Conservation (phyloP, 2,329 filamentous ascomycete species). For the Fusarium longipes region DNA sequence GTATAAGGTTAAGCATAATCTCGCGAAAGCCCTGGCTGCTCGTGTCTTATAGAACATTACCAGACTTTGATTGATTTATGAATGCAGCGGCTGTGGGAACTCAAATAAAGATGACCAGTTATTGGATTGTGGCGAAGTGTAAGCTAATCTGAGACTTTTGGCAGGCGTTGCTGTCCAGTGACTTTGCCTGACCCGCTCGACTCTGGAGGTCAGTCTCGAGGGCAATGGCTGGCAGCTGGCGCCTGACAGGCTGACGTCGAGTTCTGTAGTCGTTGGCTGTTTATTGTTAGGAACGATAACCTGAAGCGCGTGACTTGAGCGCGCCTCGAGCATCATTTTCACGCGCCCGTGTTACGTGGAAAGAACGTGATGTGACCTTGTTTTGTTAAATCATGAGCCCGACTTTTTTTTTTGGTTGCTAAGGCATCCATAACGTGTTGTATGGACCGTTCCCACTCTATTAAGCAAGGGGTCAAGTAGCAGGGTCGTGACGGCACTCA, state of each 20-base stretch:
- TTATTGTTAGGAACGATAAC: neutral
- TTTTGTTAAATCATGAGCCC: slow-evolving; percentile 35
- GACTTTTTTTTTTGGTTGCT: slow-evolving; percentile 36
- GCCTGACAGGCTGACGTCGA: slow-evolving; percentile 31
- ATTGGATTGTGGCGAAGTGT: slow-evolving; percentile 18
- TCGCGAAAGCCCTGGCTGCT: too few relatives aligned
- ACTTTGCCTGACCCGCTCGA: slow-evolving; percentile 30
- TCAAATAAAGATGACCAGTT: neutral
- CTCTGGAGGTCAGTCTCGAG: slow-evolving; percentile 31
- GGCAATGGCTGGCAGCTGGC: slow-evolving; percentile 17
- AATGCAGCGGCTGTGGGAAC: neutral
- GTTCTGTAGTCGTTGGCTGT: slow-evolving; percentile 5
- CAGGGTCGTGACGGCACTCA: slow-evolving; percentile 32
- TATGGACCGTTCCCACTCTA: slow-evolving; percentile 17
- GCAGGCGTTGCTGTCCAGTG: slow-evolving; percentile 42
- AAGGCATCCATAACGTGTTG: slow-evolving; percentile 38
- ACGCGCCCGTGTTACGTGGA: slow-evolving; percentile 31
- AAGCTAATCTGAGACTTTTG: slow-evolving; percentile 33
- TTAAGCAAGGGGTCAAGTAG: slow-evolving; percentile 25
- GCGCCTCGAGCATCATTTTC: slow-evolving; percentile 27
- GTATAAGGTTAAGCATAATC: neutral
- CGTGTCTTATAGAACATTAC: neutral
- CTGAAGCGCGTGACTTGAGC: slow-evolving; percentile 33
- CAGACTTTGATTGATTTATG: neutral
- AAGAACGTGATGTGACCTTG: slow-evolving; percentile 37